Evolutionary conservation across 768 basidiomycete genomes (phyloP).

Genomic region (Tricholoma furcatifolium): DNA sequence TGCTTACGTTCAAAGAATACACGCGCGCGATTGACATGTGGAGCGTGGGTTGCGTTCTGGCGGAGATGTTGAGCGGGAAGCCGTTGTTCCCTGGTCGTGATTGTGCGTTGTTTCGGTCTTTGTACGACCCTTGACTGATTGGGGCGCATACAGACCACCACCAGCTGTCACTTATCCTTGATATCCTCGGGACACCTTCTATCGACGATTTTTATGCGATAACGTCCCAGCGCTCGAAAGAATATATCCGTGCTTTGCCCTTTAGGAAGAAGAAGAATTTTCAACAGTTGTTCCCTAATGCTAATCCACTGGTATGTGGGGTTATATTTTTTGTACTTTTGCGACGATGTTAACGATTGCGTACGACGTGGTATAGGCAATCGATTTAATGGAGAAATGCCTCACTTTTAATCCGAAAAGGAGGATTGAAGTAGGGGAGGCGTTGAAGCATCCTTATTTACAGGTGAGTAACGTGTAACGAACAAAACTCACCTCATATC

Average conservation of each 20-base stretch:
- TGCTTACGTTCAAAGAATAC: slow-evolving; percentile 97
- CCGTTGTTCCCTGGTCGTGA: slow-evolving; percentile 95
- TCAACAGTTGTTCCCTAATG: slow-evolving; percentile 66
- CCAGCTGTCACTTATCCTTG: slow-evolving; percentile 89
- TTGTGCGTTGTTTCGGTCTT: slow-evolving; percentile 47
- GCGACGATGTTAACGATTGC: too few relatives aligned
- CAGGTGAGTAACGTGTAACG: slow-evolving; percentile 9
- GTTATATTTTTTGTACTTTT: neutral
- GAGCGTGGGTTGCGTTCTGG: slow-evolving; percentile 84
- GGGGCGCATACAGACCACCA: slow-evolving; percentile 68
- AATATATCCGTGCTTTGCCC: slow-evolving; percentile 86
- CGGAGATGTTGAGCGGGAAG: slow-evolving; percentile 91
- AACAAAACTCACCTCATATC: neutral
- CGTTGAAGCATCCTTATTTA: slow-evolving; percentile 82
- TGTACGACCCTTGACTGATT: slow-evolving; percentile 7
- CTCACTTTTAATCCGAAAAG: slow-evolving; percentile 85
- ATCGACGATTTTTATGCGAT: slow-evolving; percentile 97
- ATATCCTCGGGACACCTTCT: slow-evolving; percentile 87
- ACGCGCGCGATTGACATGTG: slow-evolving; percentile 86
- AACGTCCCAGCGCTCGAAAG: slow-evolving; percentile 71
- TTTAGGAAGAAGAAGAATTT: slow-evolving; percentile 83
- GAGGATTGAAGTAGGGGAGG: slow-evolving; percentile 85
- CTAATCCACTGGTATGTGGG: slow-evolving; percentile 56
- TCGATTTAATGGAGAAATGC: slow-evolving; percentile 78
- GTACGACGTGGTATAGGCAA: slow-evolving; percentile 52